Percentiles rank a stretch among this genome's conserved stretches.
phyloP scores from a whole-genome alignment of 169 alveolate species.

The Eimeria necatrix region DNA sequence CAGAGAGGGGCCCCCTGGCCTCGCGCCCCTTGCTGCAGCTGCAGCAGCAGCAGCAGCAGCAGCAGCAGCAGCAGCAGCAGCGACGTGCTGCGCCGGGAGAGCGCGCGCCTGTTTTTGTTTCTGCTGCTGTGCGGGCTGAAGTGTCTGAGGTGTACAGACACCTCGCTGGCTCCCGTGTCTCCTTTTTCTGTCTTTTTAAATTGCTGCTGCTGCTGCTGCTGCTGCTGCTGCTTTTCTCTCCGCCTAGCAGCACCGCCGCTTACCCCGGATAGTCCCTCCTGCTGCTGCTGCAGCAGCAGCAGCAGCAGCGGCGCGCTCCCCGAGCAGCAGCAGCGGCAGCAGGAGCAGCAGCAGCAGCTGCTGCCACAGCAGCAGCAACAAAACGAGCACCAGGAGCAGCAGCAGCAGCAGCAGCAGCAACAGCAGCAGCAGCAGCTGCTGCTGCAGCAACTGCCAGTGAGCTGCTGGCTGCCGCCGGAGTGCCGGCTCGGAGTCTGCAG shows the following conservation, averaged over 20 bases:
- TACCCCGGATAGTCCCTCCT: not conserved
- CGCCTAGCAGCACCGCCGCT: not conserved
- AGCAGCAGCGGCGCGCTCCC: too few species aligned
- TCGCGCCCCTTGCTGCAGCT: not conserved
- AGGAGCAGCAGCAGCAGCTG: too few species aligned
- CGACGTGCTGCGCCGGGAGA: not conserved
- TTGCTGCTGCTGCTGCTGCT: not conserved
- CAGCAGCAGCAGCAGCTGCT: not conserved
- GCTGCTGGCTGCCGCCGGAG: slow-evolving; percentile 23
- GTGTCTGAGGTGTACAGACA: not conserved
- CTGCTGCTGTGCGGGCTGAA: slow-evolving; percentile 1
- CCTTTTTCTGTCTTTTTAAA: not conserved
- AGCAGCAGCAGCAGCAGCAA: slow-evolving; percentile 5
- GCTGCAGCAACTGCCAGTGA: not conserved
- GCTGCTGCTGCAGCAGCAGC: too few species aligned
- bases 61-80: slow-evolving; percentile 24
- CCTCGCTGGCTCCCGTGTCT: not conserved
- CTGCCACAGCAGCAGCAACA: too few species aligned
- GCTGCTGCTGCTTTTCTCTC: not conserved
- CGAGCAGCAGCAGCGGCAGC: too few species aligned
- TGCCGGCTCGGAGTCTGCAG: not conserved
- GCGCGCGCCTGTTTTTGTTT: slow-evolving; percentile 1
- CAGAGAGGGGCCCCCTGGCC: not conserved
- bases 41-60: not conserved
- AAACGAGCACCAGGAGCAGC: too few species aligned